Base-by-base conservation (phyloP, 2,329 filamentous ascomycete species). In the Sphaerulina vaccinii region DNA sequence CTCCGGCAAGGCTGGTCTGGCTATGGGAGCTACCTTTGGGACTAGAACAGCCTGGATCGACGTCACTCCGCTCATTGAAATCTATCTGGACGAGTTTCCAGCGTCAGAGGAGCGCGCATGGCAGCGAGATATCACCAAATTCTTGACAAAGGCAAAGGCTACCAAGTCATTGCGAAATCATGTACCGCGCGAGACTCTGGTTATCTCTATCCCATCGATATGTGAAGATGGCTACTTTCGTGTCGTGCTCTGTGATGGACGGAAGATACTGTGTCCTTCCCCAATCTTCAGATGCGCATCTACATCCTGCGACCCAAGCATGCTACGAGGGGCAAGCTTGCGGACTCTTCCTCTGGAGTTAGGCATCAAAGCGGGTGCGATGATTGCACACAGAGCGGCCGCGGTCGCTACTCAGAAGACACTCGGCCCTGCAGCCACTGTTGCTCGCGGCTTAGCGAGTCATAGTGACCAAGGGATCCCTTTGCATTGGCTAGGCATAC, bases 1-100 rank as follows among this genome's bases (percentile, higher is more conserved):
- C 70, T 83, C 82, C 0, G 86, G 86, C 3, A 84, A 84, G 62
- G 77, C 83, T 42, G 86, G 86, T 15, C 86, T 88, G 80, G 76
- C 77, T 5, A 71, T 84, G 22, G 86, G 85, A 64, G 79, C 83
- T 0, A 66, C 87, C 1, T 70, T 87, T 29, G 79, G 83, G 6
- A 75, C 78, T 0, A 80, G 76, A 10, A 74, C 76, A 6, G 75
- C 71, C 60, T 88, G 86, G 85, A 72, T 88, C 10, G 78, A 88
- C 52, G 84, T 88, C 2, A 88, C 86, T 0, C 86, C 86, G 0
- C 71, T 72, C 0, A 68, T 74, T 1, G 72, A 73, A 18, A 74
- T 79, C 0, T 62, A 66, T 0, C 61, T 74, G 0, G 70, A 77
- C 0, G 76, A 84, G 40, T 62, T 88, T 1, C 70, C 77, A 0